Evolutionary conservation across 495 filamentous ascomycete genomes (phyloP).

Genomic region (Penicillium parvum): DNA sequence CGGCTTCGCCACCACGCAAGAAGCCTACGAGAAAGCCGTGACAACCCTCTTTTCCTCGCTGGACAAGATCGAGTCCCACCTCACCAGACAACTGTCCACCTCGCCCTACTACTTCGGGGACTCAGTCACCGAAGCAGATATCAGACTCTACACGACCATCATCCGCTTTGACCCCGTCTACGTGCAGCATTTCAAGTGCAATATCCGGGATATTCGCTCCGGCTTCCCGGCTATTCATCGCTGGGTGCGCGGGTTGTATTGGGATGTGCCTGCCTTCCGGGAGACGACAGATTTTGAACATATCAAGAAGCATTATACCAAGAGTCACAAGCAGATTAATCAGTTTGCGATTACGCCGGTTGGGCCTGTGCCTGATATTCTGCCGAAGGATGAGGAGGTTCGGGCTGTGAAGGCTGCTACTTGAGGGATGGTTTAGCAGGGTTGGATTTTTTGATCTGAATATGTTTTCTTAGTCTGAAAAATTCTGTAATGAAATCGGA

Average conservation of each 20-base stretch:
- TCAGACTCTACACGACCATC: conserved; percentile 78
- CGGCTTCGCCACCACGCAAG: conserved; percentile 69
- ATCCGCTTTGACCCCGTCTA: conserved; percentile 85
- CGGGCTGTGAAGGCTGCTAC: conserved; percentile 42
- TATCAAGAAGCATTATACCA: conserved; percentile 70
- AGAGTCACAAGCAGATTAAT: conserved; percentile 68
- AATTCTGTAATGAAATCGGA: conserved; percentile 1
- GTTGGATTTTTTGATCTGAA: not conserved
- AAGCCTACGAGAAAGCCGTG: conserved; percentile 70
- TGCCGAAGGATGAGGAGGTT: conserved; percentile 59
- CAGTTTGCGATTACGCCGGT: conserved; percentile 59
- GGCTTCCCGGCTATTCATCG: conserved; percentile 67
- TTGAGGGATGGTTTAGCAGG: not conserved
- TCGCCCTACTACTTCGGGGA: conserved; percentile 67
- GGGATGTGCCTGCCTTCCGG: conserved; percentile 58
- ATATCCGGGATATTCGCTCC: conserved; percentile 74
- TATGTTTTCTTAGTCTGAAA: not conserved
- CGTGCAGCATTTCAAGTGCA: conserved; percentile 93
- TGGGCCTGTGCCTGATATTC: conserved; percentile 58
- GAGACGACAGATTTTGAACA: conserved; percentile 66
- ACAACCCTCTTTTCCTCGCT: conserved; percentile 64
- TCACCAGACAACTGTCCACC: conserved; percentile 39
- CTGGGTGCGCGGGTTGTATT: conserved; percentile 66
- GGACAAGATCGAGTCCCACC: conserved; percentile 64
- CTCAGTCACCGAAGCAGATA: conserved; percentile 72